These are phyloP conservation scores for Saccharomyces eubayanus DNA, from an alignment of 805 yeast genomes.

Conservation along the genomic window DNA sequence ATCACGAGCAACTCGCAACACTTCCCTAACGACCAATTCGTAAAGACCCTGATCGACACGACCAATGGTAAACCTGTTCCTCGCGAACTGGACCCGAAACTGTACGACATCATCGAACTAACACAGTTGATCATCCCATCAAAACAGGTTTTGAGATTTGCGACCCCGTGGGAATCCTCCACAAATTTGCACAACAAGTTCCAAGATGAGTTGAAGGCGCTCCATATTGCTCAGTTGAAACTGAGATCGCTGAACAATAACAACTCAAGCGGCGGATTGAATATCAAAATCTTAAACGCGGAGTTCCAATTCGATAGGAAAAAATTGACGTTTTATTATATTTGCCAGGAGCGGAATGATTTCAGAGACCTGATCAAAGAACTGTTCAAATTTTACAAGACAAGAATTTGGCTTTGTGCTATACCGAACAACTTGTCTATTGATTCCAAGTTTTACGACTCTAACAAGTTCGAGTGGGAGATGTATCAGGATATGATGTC, in stretches of 20 bases:
- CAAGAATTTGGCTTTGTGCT: slow-evolving; percentile 80
- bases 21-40: slow-evolving; percentile 22
- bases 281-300: slow-evolving; percentile 59
- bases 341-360: slow-evolving; percentile 58
- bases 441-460: slow-evolving; percentile 23
- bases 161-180: slow-evolving; percentile 58
- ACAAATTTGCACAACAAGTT: slow-evolving; percentile 55
- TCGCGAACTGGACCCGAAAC: slow-evolving; percentile 26
- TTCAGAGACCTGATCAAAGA: slow-evolving; percentile 68
- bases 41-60: slow-evolving; percentile 22
- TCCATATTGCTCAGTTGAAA: slow-evolving; percentile 54
- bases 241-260: slow-evolving; percentile 32
- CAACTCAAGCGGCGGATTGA: slow-evolving; percentile 22
- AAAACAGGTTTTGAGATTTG: slow-evolving; percentile 68
- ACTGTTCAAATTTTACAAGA: slow-evolving; percentile 65
- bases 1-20: slow-evolving; percentile 28
- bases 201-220: slow-evolving; percentile 65
- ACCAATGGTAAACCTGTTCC: slow-evolving; percentile 16
- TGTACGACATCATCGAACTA: slow-evolving; percentile 37
- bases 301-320: slow-evolving; percentile 79
- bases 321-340: slow-evolving; percentile 65
- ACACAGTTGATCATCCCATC: slow-evolving; percentile 59
- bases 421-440: slow-evolving; percentile 36
- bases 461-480: slow-evolving; percentile 15
- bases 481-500: slow-evolving; percentile 31